A percentile compares a stretch with the other conserved stretches of the same genome.
Evolutionary conservation across 306 rosid genomes (phyloP).

Genomic region (Erythrophleum fordii): DNA sequence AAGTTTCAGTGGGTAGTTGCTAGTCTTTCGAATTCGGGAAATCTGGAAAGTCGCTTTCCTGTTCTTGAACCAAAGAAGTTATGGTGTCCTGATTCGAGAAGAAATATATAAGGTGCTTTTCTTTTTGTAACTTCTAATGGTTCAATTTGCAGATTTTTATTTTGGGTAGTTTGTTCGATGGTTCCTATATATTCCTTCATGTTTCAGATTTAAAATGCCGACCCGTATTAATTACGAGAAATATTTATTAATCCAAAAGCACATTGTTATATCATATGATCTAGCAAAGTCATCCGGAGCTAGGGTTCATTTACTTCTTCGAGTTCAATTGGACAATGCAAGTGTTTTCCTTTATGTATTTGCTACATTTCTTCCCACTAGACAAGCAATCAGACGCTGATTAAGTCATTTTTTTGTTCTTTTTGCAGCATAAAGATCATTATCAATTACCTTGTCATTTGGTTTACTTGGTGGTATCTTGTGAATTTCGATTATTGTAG

Average conservation of each 20-base stretch:
- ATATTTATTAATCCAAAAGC: background rate
- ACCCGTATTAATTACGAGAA: background rate
- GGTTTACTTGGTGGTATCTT: constrained; percentile 25
- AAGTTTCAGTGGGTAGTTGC: background rate
- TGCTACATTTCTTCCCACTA: background rate
- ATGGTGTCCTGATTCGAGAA: background rate
- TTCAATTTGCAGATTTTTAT: constrained; percentile 2
- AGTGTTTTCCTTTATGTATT: background rate
- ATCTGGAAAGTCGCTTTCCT: background rate
- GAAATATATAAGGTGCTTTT: background rate
- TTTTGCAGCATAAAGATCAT: constrained; percentile 21
- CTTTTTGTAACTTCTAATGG: background rate
- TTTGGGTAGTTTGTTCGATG: constrained; percentile 6
- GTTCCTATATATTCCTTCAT: constrained; percentile 5
- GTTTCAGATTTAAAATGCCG: constrained; percentile 13
- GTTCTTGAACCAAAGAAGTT: background rate
- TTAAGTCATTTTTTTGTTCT: background rate
- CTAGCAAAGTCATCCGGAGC: background rate
- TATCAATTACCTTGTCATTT: constrained; percentile 10
- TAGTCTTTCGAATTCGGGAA: background rate
- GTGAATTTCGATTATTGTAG: constrained; percentile 45
- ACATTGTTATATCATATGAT: background rate
- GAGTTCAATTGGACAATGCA: background rate
- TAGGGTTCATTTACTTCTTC: background rate
- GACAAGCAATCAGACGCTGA: background rate